Evolutionary conservation across 176 grass and related monocot genomes (phyloP).

Genomic region (Pontederia crassipes): DNA sequence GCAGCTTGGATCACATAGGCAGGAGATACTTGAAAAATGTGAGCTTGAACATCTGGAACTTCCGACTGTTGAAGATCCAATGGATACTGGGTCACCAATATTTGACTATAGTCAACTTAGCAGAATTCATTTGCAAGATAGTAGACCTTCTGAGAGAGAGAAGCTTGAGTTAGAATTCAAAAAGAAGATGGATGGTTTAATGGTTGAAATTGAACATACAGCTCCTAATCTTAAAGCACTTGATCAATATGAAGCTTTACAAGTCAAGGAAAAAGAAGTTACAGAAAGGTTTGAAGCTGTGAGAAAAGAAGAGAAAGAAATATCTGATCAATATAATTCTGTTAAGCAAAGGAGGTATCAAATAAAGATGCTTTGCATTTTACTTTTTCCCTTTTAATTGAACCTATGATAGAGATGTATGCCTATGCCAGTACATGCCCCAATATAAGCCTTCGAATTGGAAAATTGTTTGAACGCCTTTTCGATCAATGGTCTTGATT

Average conservation of each 20-base stretch:
- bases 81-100: slow-evolving; percentile 51
- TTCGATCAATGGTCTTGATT: too few relatives aligned
- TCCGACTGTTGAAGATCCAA: slow-evolving; percentile 63
- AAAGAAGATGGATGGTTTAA: slow-evolving; percentile 42
- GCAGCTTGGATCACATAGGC: slow-evolving; percentile 49
- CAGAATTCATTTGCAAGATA: slow-evolving; percentile 50
- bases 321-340: slow-evolving; percentile 76
- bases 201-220: slow-evolving; percentile 80
- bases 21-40: slow-evolving; percentile 74
- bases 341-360: slow-evolving; percentile 69
- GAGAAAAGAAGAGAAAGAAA: slow-evolving; percentile 87
- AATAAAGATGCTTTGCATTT: background rate
- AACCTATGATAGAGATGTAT: too few relatives aligned
- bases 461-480: too few relatives aligned
- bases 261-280: slow-evolving; percentile 84
- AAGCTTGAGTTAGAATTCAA: slow-evolving; percentile 89
- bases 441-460: too few relatives aligned
- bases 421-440: too few relatives aligned
- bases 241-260: slow-evolving; percentile 86
- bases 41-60: slow-evolving; percentile 88
- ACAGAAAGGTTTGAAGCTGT: slow-evolving; percentile 79
- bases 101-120: slow-evolving; percentile 78
- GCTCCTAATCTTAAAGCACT: slow-evolving; percentile 91
- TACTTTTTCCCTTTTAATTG: background rate
- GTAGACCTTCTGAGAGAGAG: slow-evolving; percentile 55